These are phyloP conservation scores for Leishmania aethiopica DNA, from an alignment of 208 protist species.

Conservation along the genomic window DNA sequence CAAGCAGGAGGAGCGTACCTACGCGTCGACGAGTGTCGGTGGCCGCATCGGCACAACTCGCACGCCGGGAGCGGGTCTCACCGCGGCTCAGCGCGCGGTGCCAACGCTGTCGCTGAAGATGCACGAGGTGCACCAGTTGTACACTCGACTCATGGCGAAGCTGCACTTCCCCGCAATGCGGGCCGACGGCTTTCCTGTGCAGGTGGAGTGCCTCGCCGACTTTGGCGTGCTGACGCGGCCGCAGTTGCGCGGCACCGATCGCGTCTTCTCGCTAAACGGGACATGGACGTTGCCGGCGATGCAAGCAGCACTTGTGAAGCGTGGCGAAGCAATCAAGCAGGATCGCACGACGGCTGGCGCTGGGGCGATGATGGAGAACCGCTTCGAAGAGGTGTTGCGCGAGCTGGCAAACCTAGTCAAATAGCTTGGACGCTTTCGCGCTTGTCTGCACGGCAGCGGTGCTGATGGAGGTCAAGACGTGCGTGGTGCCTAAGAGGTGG, in stretches of 20 bases:
- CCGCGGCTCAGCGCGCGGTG: slow-evolving; percentile 1
- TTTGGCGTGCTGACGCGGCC: slow-evolving; percentile 74
- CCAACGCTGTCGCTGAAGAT: slow-evolving; percentile 45
- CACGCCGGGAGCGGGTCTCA: slow-evolving; percentile 14
- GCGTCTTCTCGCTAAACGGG: slow-evolving; percentile 67
- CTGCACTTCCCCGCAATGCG: slow-evolving; percentile 76
- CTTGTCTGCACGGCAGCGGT: neutral
- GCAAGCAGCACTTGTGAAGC: slow-evolving; percentile 53
- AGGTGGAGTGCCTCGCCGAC: slow-evolving; percentile 68
- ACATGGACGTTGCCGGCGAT: slow-evolving; percentile 66
- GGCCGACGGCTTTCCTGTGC: slow-evolving; percentile 43
- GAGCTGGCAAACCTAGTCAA: slow-evolving; percentile 51
- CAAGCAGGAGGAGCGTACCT: slow-evolving; percentile 40
- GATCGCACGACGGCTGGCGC: slow-evolving; percentile 45
- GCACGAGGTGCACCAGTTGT: slow-evolving; percentile 65
- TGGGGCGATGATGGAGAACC: slow-evolving; percentile 57
- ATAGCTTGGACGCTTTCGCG: neutral
- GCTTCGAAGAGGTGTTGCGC: slow-evolving; percentile 56
- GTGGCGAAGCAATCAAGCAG: slow-evolving; percentile 57
- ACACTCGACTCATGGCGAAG: slow-evolving; percentile 68
- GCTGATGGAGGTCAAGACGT: neutral
- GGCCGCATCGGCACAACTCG: slow-evolving; percentile 29
- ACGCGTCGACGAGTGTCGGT: slow-evolving; percentile 27
- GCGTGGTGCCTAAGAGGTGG: neutral
- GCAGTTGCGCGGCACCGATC: slow-evolving; percentile 57